Evolutionary conservation across 2,329 filamentous ascomycete genomes (phyloP), one percentile per base, ranked within the genome.

Genomic region (Nakataea oryzae): DNA sequence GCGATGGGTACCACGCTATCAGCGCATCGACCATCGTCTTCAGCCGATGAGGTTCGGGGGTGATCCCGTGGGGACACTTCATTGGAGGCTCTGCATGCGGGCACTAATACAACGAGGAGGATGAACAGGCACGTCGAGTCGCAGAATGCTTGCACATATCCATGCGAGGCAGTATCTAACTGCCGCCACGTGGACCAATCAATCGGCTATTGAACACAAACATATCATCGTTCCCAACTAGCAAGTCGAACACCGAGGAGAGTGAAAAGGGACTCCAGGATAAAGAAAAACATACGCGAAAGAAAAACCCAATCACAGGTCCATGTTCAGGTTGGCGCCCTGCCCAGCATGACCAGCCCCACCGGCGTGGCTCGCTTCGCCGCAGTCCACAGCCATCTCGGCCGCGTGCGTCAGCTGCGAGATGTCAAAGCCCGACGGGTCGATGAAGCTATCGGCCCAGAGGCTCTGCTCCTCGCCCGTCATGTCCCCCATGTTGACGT

Each of bases 371-470:
- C 47, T 13, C 17, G 17, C 47, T 17, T 13, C 24, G 11, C 61
- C 61, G 2, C 66, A 61, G 32, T 64, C 61, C 1, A 63, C 62
- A 26, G 62, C 57, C 65, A 66, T 65, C 58, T 65, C 62, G 34
- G 64, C 63, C n/a, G 63, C 63, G 26, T 65, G 64, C 34, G 68
- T 68, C 68, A 70, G 69, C 61, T 72, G 72, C 55, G 69, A 65
- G 27, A 75, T 67, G 56, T 74, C 70, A 55, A 70, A 71, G 7
- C 69, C 66, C 24, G 32, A 50, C 11, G 73, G 69, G 62, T 75
- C 72, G 3, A 73, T 73, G 62, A 75, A 76, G 0, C 73, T 72
- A 57, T 73, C 73, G 63, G 75, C 74, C 74, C 74, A 76, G 0
- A 74, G 66, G 29, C 69, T 67, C 63, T 73, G 72, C 63, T 75